A percentile compares a stretch with the other conserved stretches of the same genome.
Conservation (phyloP, 352 stramenopile species). For the Pythium aphanidermatum region DNA sequence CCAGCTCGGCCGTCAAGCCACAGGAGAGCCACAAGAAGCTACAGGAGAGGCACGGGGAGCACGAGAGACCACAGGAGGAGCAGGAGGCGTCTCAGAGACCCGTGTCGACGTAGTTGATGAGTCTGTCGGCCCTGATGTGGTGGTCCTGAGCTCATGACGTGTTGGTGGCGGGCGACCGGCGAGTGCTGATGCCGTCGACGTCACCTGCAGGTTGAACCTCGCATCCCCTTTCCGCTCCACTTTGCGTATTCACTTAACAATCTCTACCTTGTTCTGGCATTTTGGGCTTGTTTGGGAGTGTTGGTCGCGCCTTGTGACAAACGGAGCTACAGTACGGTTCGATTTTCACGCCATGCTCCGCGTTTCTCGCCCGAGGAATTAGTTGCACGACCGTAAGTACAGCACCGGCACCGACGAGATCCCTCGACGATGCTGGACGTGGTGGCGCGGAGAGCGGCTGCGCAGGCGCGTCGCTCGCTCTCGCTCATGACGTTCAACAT, state of each 20-base stretch:
- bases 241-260: background rate
- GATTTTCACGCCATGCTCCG: too few relatives aligned
- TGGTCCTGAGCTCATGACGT: background rate
- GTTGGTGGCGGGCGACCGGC: background rate
- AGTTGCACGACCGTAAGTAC: background rate
- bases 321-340: background rate
- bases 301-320: conserved; percentile 8
- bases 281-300: background rate
- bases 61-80: too few relatives aligned
- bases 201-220: conserved; percentile 14
- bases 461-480: conserved; percentile 27
- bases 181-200: conserved; percentile 12
- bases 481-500: conserved; percentile 88
- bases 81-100: too few relatives aligned
- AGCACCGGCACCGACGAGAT: too few relatives aligned
- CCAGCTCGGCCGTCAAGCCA: too few relatives aligned
- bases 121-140: too few relatives aligned
- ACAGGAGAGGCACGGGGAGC: too few relatives aligned
- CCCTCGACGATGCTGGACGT: conserved; percentile 27
- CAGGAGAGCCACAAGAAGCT: background rate
- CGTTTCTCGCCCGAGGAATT: background rate
- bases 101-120: too few relatives aligned
- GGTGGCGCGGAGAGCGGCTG: conserved; percentile 20
- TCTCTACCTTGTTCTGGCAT: background rate
- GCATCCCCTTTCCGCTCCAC: conserved; percentile 1